Evolutionary conservation across 2,329 filamentous ascomycete species (phyloP), one percentile per base, ranked within the genome.

Genomic region (Penicillium verrucosum): DNA sequence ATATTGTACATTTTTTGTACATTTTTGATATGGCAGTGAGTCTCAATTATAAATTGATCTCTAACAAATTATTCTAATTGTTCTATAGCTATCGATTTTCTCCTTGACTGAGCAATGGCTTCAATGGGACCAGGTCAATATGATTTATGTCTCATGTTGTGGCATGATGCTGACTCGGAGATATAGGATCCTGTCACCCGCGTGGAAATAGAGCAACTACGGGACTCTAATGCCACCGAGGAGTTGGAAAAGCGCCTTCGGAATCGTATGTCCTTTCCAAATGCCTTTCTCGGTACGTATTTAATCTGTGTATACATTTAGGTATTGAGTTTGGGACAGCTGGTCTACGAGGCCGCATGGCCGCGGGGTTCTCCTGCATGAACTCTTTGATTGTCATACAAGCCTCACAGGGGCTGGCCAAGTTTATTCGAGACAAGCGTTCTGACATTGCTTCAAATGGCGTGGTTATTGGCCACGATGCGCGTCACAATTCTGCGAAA

Each of bases 331-430:
- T 87, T 62, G 84, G 84, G 25, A 87, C 83, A 6, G 82, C 83
- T 38, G 85, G 85, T 41, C 75, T 88, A 9, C 78, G 85, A 44
- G 83, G 83, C n/a, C 78, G 80, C 37, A 88, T 88, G 85, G 81
- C 84, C 63, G 85, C 84, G 43, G 85, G 85, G 5, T 87, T 86
- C 68, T 79, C 84, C 3, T 81, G 79, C 62, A 82, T 85, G 77
- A 85, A 85, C 68, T 78, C 76, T 16, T 70, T 85, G 53, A 85
- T 82, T 0, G 80, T 85, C 57, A 84, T 85, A 54, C 82, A 87
- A 72, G 83, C 85, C 40, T 86, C 85, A 0, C 84, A 87, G 69
- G 85, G 85, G n/a, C 74, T 87, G 30, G 85, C 84, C 43, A 81
- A 80, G 59, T 86, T 85, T 65, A 73, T 87, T 27, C 71, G 81